phyloP scores from a whole-genome alignment of 78 protist genomes.

The Isochrysis galbana region DNA sequence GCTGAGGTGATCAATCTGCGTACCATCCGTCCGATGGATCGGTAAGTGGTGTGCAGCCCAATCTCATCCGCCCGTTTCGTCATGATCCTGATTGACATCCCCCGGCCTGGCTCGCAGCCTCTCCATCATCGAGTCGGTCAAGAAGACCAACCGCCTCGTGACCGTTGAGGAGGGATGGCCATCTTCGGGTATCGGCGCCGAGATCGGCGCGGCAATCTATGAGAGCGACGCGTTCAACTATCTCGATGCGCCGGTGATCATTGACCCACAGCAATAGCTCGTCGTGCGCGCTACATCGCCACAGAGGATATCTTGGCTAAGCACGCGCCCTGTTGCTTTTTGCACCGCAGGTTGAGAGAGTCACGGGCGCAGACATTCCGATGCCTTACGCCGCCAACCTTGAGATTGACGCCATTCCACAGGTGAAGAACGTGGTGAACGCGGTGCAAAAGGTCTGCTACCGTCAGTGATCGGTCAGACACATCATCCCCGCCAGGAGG shows the following conservation, averaged over 20 bases:
- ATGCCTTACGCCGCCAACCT: constrained; percentile 89
- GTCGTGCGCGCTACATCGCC: too few relatives aligned
- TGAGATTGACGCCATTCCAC: constrained; percentile 57
- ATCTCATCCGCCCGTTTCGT: too few relatives aligned
- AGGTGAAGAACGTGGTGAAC: neutral
- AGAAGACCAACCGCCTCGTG: constrained; percentile 90
- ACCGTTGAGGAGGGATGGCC: constrained; percentile 90
- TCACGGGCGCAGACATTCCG: constrained; percentile 95
- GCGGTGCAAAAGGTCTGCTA: constrained; percentile 30
- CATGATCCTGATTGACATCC: too few relatives aligned
- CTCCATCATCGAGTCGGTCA: constrained; percentile 84
- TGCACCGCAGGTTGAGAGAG: too few relatives aligned
- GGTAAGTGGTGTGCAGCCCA: too few relatives aligned
- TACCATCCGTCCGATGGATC: constrained; percentile 75
- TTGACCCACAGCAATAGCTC: too few relatives aligned
- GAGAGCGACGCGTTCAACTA: constrained; percentile 82
- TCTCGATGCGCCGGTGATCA: constrained; percentile 94
- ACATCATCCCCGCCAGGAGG: too few relatives aligned
- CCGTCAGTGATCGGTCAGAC: neutral
- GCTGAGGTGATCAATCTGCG: constrained; percentile 93
- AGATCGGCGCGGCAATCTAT: constrained; percentile 73
- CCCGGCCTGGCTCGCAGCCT: neutral
- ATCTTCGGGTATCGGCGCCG: constrained; percentile 92
- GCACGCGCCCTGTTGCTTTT: too few relatives aligned
- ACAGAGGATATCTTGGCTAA: too few relatives aligned